phyloP scores from a whole-genome alignment of 75 land plant genomes.

The Selaginella tamariscina region DNA sequence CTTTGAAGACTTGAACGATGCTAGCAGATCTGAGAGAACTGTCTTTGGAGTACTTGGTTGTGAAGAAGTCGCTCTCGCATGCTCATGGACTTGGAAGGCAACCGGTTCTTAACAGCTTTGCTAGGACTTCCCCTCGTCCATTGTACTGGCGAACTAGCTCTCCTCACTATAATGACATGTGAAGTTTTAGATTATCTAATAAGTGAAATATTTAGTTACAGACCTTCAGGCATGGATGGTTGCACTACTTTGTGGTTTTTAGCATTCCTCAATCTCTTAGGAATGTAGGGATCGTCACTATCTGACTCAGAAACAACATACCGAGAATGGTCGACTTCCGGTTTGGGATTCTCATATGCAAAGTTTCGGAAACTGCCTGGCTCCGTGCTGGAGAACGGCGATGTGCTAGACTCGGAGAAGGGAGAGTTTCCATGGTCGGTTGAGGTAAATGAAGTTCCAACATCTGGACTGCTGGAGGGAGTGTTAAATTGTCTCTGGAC shows the following conservation, averaged over 20 bases:
- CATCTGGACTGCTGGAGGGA: constrained; percentile 72
- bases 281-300: background rate
- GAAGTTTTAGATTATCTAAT: too few species aligned
- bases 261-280: too few species aligned
- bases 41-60: background rate
- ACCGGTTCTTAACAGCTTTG: background rate
- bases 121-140: background rate
- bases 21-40: background rate
- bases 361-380: constrained; percentile 26
- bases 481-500: constrained; percentile 14
- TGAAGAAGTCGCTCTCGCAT: background rate
- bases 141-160: background rate
- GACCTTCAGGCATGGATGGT: too few species aligned
- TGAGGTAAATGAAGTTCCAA: constrained; percentile 42
- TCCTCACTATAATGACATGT: too few species aligned
- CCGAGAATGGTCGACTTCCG: background rate
- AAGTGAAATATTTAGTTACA: too few species aligned
- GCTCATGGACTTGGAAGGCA: background rate
- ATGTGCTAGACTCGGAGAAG: constrained; percentile 18
- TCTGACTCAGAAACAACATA: background rate
- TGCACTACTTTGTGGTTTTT: too few species aligned
- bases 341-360: background rate
- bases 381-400: constrained; percentile 76
- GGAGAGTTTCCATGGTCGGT: constrained; percentile 37
- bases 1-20: background rate